phyloP scores from a whole-genome alignment of 2,329 filamentous ascomycete genomes.

The Alternaria sp. region DNA sequence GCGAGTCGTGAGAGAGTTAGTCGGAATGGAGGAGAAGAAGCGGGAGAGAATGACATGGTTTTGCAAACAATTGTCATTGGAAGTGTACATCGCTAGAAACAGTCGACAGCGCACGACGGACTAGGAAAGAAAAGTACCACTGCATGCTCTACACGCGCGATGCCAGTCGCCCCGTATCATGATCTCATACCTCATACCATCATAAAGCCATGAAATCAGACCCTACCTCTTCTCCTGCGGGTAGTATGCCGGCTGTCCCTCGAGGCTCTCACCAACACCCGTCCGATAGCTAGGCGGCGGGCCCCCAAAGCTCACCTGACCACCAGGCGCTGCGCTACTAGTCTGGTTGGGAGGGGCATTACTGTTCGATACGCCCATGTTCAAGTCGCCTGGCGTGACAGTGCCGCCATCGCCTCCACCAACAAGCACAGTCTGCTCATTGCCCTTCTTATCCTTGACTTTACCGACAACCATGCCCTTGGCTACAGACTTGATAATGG shows the following conservation, averaged over 20 bases:
- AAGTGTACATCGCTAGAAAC: conserved; percentile 2
- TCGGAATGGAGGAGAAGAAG: too few species aligned
- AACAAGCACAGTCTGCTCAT: conserved; percentile 70
- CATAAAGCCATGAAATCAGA: conserved; percentile 10
- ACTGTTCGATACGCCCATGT: conserved; percentile 42
- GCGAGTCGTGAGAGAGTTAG: background rate
- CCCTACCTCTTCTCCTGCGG: conserved; percentile 44
- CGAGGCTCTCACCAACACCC: conserved; percentile 49
- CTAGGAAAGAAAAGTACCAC: background rate
- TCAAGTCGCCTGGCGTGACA: conserved; percentile 51
- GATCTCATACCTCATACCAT: conserved; percentile 35
- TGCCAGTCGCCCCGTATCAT: conserved; percentile 16
- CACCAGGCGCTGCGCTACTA: conserved; percentile 32
- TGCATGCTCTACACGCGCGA: background rate
- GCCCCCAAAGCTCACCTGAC: conserved; percentile 47
- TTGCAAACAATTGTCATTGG: background rate
- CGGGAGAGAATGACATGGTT: background rate
- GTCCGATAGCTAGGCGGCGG: conserved; percentile 46
- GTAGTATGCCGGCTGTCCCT: conserved; percentile 47
- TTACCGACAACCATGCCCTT: conserved; percentile 92
- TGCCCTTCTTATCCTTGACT: conserved; percentile 77
- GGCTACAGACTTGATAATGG: conserved; percentile 91
- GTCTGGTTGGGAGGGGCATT: conserved; percentile 36
- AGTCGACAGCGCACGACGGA: background rate
- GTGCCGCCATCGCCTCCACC: conserved; percentile 68